Evolutionary conservation across 352 stramenopile genomes (phyloP), one percentile per base, ranked within the genome.

Genomic region (Phytophthora chlamydospora): DNA sequence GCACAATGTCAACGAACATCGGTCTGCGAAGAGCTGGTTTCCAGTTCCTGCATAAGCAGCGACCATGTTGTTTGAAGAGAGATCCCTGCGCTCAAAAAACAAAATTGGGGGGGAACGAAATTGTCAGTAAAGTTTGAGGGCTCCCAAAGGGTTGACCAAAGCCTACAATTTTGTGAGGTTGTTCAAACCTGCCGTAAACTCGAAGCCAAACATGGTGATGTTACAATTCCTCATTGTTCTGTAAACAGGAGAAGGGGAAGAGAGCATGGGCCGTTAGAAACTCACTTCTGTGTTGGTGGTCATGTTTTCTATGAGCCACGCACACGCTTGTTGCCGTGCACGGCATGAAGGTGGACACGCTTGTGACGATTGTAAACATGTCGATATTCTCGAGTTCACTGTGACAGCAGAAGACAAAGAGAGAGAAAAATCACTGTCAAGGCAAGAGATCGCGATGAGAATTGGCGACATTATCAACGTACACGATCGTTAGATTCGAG

Each of bases 181-280:
- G 38, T 58, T 58, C 39, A 73, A 35, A 14, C 44, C 51, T n/a
- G 32, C 24, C 6, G 66, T 49, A 44, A 85, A 80, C 27, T 74
- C 58, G 27, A 62, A 72, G 1, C 59, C 62, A 39, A 80, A 73
- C n/a, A 31, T 67, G n/a, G 51, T 66, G 19, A 85, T 71, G 39
- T 75, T 82, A 47, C 70, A 82, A 24, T 73, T 76, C 29, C 64
- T 61, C 47, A 85, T 53, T 12, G 66, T 75, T 17, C 73, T 82
- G 44, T 38, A 14, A 11, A 12, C n/a, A 40, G 14, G 58, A 62
- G 9, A 41, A 19, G 39, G 6, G 44, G 24, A 13, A 24, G 41
- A n/a, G 6, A n/a, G 3, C 6, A 58, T 27, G 19, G 3, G 39
- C 16, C n/a, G 27, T 31, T 27, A 27, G 24, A 27, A 27, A 27